A percentile compares a stretch with the other conserved stretches of the same genome.
Evolutionary conservation across 768 basidiomycete genomes (phyloP).

Genomic region (Lactarius hengduanensis): DNA sequence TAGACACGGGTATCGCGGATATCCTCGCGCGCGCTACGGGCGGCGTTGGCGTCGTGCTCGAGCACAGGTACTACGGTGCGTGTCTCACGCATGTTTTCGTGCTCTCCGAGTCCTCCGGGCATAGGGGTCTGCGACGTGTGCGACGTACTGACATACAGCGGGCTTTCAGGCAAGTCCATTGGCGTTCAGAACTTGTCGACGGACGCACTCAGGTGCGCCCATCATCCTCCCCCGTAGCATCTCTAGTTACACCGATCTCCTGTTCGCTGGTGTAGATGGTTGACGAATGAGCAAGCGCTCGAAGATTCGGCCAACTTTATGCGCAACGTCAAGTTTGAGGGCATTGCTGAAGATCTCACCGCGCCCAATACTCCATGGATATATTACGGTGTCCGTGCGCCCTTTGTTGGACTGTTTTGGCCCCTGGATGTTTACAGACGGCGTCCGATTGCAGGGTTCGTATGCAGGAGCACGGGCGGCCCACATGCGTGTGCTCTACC

Average conservation of each 20-base stretch:
- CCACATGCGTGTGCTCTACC: conserved; percentile 86
- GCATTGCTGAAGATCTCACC: conserved; percentile 67
- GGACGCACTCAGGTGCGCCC: conserved; percentile 65
- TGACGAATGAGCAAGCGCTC: conserved; percentile 85
- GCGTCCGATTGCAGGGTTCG: conserved; percentile 54
- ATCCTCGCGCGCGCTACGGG: conserved; percentile 81
- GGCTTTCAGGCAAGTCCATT: conserved; percentile 59
- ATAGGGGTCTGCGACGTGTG: background rate
- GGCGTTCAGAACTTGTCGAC: conserved; percentile 78
- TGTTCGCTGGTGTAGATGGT: conserved; percentile 52
- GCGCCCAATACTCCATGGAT: conserved; percentile 81
- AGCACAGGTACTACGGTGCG: conserved; percentile 86
- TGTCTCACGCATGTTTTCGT: conserved; percentile 2
- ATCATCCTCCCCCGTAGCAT: background rate
- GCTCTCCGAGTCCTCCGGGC: background rate
- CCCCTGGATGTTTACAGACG: background rate
- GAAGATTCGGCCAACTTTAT: conserved; percentile 94
- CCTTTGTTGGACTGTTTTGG: background rate
- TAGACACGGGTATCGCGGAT: conserved; percentile 66
- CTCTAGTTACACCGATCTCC: background rate
- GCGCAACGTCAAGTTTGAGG: conserved; percentile 70
- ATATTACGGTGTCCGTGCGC: conserved; percentile 76
- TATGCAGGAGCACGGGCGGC: conserved; percentile 95
- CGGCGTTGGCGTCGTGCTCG: conserved; percentile 89
- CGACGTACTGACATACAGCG: conserved; percentile 26